Conservation (phyloP, 177 flowering plant genomes). For the Vitis hybrid region DNA sequence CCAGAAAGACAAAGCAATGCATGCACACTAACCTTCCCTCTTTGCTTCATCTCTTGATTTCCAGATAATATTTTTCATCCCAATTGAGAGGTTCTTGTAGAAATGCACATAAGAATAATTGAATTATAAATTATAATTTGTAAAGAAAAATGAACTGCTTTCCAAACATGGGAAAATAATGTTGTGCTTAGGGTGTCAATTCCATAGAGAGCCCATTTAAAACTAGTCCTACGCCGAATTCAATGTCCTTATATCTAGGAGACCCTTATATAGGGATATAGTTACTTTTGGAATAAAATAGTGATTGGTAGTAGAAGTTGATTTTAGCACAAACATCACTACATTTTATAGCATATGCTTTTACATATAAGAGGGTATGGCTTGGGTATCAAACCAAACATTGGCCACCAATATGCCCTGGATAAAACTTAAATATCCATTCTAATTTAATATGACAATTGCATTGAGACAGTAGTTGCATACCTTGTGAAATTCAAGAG, state of each 20-base stretch:
- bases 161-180: background rate
- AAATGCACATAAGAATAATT: slow-evolving; percentile 45
- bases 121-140: background rate
- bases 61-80: slow-evolving; percentile 94
- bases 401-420: too few relatives aligned
- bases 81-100: slow-evolving; percentile 80
- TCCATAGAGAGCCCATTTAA: too few relatives aligned
- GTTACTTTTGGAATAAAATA: too few relatives aligned
- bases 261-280: too few relatives aligned
- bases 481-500: slow-evolving; percentile 97
- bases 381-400: too few relatives aligned
- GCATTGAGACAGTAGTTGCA: background rate
- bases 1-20: too few relatives aligned
- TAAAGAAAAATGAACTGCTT: background rate
- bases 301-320: too few relatives aligned
- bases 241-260: too few relatives aligned
- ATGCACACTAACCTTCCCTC: slow-evolving; percentile 37
- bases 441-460: background rate
- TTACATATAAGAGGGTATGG: too few relatives aligned
- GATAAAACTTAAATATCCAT: background rate
- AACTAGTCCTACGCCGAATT: too few relatives aligned
- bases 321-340: too few relatives aligned
- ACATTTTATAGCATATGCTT: too few relatives aligned
- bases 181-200: background rate
- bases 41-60: slow-evolving; percentile 48